Percentiles rank a stretch among this genome's conserved stretches.
phyloP scores from a whole-genome alignment of 805 yeast species.

The Lachancea fermentati region DNA sequence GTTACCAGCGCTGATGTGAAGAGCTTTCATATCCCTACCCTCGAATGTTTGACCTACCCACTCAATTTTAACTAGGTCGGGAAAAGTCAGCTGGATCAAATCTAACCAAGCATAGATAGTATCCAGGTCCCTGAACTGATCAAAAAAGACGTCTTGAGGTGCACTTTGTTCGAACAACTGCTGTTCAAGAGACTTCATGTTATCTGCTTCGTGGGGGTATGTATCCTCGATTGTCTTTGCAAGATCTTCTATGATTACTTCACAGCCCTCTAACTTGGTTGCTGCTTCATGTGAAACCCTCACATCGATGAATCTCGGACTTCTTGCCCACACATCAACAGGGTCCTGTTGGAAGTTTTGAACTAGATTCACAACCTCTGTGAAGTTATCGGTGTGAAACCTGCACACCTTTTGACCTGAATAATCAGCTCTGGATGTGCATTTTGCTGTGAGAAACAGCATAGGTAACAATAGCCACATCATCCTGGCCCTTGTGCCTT shows the following conservation, averaged over 20 bases:
- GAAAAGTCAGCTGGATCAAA: constrained; percentile 52
- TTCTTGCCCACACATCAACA: constrained; percentile 47
- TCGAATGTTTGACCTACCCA: constrained; percentile 72
- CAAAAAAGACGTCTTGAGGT: constrained; percentile 55
- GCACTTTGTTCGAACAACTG: constrained; percentile 13
- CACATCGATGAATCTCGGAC: constrained; percentile 43
- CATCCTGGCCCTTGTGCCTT: not conserved
- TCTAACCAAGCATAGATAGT: constrained; percentile 72
- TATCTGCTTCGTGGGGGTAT: constrained; percentile 34
- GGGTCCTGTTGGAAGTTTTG: constrained; percentile 2
- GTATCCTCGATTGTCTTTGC: constrained; percentile 53
- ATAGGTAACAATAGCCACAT: not conserved
- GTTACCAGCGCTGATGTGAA: constrained; percentile 53
- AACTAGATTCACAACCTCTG: constrained; percentile 1
- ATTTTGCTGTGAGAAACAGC: not conserved
- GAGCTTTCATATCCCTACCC: constrained; percentile 62
- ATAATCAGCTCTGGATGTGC: constrained; percentile 11
- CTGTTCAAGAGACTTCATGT: not conserved
- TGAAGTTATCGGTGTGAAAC: constrained; percentile 11
- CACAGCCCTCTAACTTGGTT: constrained; percentile 21
- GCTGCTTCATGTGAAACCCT: constrained; percentile 20
- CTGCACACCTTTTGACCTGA: constrained; percentile 22
- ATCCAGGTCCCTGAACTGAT: constrained; percentile 59
- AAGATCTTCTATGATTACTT: constrained; percentile 50
- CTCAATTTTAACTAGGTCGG: constrained; percentile 57